Conservation (phyloP, 2,329 filamentous ascomycete species). For the Gremmenia infestans region DNA sequence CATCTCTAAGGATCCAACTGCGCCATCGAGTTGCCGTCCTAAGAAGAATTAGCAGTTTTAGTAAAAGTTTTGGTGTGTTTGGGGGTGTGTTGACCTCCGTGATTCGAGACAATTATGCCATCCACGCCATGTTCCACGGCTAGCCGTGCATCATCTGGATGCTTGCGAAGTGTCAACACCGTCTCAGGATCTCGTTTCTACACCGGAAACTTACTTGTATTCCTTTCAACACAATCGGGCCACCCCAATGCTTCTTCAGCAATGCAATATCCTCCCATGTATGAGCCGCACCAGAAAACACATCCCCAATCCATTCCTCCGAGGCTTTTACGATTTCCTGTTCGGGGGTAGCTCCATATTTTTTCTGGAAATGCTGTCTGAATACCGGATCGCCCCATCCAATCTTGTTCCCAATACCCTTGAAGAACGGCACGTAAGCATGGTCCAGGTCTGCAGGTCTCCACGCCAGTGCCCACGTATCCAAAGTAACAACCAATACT, state of each 20-base stretch:
- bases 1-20: slow-evolving; percentile 49
- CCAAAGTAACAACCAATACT: slow-evolving; percentile 66
- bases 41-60: neutral
- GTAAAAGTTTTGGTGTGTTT: neutral
- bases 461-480: slow-evolving; percentile 67
- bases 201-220: slow-evolving; percentile 34
- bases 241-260: slow-evolving; percentile 55
- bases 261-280: slow-evolving; percentile 58
- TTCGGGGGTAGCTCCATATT: slow-evolving; percentile 38
- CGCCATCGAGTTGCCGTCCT: slow-evolving; percentile 52
- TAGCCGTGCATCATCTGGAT: slow-evolving; percentile 43
- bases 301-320: slow-evolving; percentile 46
- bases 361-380: slow-evolving; percentile 49
- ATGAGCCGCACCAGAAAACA: slow-evolving; percentile 49
- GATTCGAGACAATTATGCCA: slow-evolving; percentile 53
- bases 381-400: slow-evolving; percentile 67
- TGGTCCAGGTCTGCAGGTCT: slow-evolving; percentile 62
- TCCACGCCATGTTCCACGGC: slow-evolving; percentile 42
- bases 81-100: slow-evolving; percentile 45
- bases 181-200: neutral
- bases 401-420: slow-evolving; percentile 52
- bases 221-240: slow-evolving; percentile 59
- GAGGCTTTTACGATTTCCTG: slow-evolving; percentile 47
- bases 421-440: slow-evolving; percentile 55
- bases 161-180: slow-evolving; percentile 12